Conservation (phyloP, 371 early-diverging fungal genomes). For the Mucor racemosus region DNA sequence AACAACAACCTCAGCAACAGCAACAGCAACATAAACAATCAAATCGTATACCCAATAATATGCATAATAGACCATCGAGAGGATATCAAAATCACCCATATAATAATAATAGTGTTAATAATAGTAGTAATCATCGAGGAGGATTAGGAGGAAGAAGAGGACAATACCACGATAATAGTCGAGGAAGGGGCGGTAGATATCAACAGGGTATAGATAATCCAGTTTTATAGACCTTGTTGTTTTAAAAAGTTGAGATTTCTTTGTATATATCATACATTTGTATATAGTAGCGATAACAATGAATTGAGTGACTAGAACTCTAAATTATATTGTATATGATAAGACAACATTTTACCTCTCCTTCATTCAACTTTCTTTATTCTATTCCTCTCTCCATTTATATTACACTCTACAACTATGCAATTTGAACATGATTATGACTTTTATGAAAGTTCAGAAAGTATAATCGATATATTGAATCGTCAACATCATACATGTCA, state of each 20-base stretch:
- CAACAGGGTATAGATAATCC: slow-evolving; percentile 23
- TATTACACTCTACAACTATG: background rate
- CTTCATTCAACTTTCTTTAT: slow-evolving; percentile 1
- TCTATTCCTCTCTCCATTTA: background rate
- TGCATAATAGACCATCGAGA: slow-evolving; percentile 5
- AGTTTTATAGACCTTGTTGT: background rate
- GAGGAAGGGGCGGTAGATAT: slow-evolving; percentile 12
- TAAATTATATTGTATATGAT: background rate
- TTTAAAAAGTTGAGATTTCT: background rate
- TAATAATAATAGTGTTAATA: slow-evolving; percentile 8
- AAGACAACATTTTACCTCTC: background rate
- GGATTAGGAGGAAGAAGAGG: slow-evolving; percentile 7
- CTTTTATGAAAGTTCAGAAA: too few relatives aligned
- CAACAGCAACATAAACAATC: background rate
- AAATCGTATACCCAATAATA: slow-evolving; percentile 7
- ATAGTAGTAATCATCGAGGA: background rate
- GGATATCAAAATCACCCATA: slow-evolving; percentile 7
- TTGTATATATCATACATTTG: background rate
- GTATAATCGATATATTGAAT: slow-evolving; percentile 21
- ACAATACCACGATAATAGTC: slow-evolving; percentile 6
- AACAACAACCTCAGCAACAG: too few relatives aligned
- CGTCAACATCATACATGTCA: slow-evolving; percentile 20
- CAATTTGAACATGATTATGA: slow-evolving; percentile 10
- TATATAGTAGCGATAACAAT: background rate
- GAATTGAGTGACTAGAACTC: slow-evolving; percentile 1